Percentiles rank a stretch among this genome's conserved stretches.
Evolutionary conservation across 768 basidiomycete genomes (phyloP).

Genomic region (Mycena galopus): DNA sequence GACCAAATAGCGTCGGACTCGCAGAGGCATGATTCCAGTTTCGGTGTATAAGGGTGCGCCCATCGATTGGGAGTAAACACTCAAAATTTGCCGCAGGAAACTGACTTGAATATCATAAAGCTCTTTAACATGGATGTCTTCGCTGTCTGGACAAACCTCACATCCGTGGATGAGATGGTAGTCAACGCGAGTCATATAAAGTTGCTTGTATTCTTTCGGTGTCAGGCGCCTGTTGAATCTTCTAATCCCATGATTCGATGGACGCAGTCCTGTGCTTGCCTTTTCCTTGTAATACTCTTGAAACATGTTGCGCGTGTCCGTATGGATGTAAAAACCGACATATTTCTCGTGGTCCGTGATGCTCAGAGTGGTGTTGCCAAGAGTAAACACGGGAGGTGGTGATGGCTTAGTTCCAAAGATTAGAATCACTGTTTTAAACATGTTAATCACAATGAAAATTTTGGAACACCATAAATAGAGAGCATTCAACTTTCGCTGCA

Average conservation of each 20-base stretch:
- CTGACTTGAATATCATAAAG: slow-evolving; percentile 36
- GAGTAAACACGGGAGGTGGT: neutral
- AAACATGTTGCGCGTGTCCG: neutral
- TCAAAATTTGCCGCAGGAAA: slow-evolving; percentile 40
- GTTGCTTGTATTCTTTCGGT: too few relatives aligned
- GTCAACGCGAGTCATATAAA: too few relatives aligned
- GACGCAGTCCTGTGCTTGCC: slow-evolving; percentile 33
- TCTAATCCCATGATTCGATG: slow-evolving; percentile 1
- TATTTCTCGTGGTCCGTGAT: neutral
- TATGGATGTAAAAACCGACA: neutral
- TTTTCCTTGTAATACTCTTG: slow-evolving; percentile 30
- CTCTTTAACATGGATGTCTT: slow-evolving; percentile 5
- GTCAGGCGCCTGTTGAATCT: too few relatives aligned
- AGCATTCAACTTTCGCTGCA: slow-evolving; percentile 34
- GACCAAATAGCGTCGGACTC: too few relatives aligned
- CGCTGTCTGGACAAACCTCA: slow-evolving; percentile 36
- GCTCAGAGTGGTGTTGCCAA: neutral
- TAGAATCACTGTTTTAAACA: slow-evolving; percentile 36
- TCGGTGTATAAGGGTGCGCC: slow-evolving; percentile 5
- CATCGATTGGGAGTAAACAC: slow-evolving; percentile 18
- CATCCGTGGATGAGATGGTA: slow-evolving; percentile 39
- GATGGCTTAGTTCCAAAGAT: slow-evolving; percentile 20
- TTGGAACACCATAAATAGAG: slow-evolving; percentile 38
- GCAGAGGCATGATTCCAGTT: too few relatives aligned
- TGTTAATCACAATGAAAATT: slow-evolving; percentile 44